These are phyloP conservation scores for Pseudogymnoascus sp. DNA, from an alignment of 2,329 filamentous ascomycete species.

Conservation along the genomic window DNA sequence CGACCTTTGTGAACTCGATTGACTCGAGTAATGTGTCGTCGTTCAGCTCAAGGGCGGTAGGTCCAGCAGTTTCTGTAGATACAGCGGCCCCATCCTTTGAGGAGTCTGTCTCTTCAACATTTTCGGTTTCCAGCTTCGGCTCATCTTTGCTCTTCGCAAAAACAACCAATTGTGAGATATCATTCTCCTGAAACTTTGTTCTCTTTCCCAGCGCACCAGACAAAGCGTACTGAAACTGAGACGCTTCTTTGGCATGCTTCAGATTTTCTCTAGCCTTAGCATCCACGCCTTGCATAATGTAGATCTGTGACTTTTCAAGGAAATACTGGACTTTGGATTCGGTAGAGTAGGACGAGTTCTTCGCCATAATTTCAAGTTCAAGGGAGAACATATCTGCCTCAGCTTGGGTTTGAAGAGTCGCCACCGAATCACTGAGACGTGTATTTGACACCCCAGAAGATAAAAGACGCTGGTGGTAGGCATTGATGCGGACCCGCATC, in stretches of 20 bases:
- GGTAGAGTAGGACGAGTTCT: constrained; percentile 32
- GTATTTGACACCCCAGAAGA: constrained; percentile 23
- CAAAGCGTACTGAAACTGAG: constrained; percentile 72
- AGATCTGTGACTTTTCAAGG: constrained; percentile 74
- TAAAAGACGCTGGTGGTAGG: constrained; percentile 63
- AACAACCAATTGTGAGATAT: constrained; percentile 82
- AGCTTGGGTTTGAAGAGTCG: constrained; percentile 52
- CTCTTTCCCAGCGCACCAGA: constrained; percentile 82
- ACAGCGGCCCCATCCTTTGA: constrained; percentile 16
- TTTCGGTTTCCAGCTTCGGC: constrained; percentile 18
- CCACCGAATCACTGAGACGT: constrained; percentile 47
- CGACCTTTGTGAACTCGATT: constrained; percentile 61
- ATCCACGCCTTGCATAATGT: constrained; percentile 78
- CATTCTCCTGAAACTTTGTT: constrained; percentile 72
- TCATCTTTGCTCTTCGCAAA: constrained; percentile 65
- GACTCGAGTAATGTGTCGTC: constrained; percentile 89
- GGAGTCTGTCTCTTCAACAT: constrained; percentile 12
- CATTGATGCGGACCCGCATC: constrained; percentile 58
- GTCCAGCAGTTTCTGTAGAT: constrained; percentile 36
- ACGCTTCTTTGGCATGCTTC: constrained; percentile 55
- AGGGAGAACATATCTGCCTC: constrained; percentile 50
- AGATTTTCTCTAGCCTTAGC: constrained; percentile 66
- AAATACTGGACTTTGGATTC: constrained; percentile 62
- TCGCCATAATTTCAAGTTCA: constrained; percentile 36
- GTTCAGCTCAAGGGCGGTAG: constrained; percentile 70